Conservation (phyloP, 805 yeast species). For the Saccharomycopsis guyanensis region DNA sequence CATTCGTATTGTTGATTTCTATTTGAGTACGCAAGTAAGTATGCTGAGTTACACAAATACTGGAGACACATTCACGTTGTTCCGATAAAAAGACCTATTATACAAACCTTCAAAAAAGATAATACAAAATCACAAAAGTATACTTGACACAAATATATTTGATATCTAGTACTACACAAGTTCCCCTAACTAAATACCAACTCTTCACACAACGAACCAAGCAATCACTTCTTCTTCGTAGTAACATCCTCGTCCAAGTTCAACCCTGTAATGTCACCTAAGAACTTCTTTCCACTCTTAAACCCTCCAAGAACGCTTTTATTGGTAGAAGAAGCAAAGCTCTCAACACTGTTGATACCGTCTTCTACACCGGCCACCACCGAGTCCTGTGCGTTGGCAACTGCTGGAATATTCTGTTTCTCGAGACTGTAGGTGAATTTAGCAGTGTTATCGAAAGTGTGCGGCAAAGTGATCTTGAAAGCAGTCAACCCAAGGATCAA, state of each 20-base stretch:
- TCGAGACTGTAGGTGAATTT: constrained; percentile 55
- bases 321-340: constrained; percentile 34
- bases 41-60: too few relatives aligned
- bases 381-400: constrained; percentile 55
- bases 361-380: constrained; percentile 39
- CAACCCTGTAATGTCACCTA: constrained; percentile 59
- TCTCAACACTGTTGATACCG: constrained; percentile 37
- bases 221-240: constrained; percentile 33
- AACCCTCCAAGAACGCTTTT: constrained; percentile 32
- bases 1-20: too few relatives aligned
- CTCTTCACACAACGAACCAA: too few relatives aligned
- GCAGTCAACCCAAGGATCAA: constrained; percentile 52
- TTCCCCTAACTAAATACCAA: too few relatives aligned
- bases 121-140: too few relatives aligned
- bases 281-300: constrained; percentile 33
- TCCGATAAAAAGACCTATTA: too few relatives aligned
- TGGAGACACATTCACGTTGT: too few relatives aligned
- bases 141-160: too few relatives aligned
- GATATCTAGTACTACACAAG: too few relatives aligned
- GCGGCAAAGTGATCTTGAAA: constrained; percentile 64
- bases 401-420: constrained; percentile 47
- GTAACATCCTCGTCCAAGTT: constrained; percentile 57
- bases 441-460: constrained; percentile 57
- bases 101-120: too few relatives aligned
- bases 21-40: too few relatives aligned